A percentile compares a stretch with the other conserved stretches of the same genome.
Evolutionary conservation across 371 early-diverging fungal genomes (phyloP).

Genomic region (Apophysomyces ossiformis): DNA sequence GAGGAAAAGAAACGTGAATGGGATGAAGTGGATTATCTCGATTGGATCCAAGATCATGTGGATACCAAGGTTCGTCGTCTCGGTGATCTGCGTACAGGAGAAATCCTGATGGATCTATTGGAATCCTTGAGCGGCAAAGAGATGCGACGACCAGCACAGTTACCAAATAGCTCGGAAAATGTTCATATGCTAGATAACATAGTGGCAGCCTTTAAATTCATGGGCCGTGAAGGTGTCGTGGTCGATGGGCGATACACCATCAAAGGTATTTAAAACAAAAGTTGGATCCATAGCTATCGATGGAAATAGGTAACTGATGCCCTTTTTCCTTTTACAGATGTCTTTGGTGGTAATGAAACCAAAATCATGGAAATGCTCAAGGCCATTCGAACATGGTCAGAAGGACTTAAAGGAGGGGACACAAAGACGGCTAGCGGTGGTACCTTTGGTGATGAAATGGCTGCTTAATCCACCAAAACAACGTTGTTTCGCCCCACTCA

Average conservation of each 20-base stretch:
- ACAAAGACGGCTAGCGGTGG: conserved; percentile 37
- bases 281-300: background rate
- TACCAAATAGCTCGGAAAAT: conserved; percentile 16
- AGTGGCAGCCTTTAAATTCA: conserved; percentile 65
- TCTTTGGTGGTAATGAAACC: conserved; percentile 56
- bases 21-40: conserved; percentile 43
- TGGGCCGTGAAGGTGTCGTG: conserved; percentile 61
- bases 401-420: conserved; percentile 7
- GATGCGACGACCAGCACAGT: conserved; percentile 35
- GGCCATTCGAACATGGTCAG: conserved; percentile 42
- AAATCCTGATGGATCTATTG: conserved; percentile 52
- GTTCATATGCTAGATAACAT: conserved; percentile 57
- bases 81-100: conserved; percentile 54
- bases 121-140: conserved; percentile 54
- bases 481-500: too few relatives aligned
- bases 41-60: conserved; percentile 61
- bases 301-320: background rate
- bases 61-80: conserved; percentile 27
- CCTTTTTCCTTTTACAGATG: conserved; percentile 25
- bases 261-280: conserved; percentile 39
- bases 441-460: conserved; percentile 29
- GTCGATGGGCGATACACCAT: conserved; percentile 60
- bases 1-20: conserved; percentile 16
- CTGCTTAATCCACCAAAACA: background rate
- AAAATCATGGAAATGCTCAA: conserved; percentile 54